Conservation (phyloP, 768 basidiomycete species). For the Naematelia encephala region DNA sequence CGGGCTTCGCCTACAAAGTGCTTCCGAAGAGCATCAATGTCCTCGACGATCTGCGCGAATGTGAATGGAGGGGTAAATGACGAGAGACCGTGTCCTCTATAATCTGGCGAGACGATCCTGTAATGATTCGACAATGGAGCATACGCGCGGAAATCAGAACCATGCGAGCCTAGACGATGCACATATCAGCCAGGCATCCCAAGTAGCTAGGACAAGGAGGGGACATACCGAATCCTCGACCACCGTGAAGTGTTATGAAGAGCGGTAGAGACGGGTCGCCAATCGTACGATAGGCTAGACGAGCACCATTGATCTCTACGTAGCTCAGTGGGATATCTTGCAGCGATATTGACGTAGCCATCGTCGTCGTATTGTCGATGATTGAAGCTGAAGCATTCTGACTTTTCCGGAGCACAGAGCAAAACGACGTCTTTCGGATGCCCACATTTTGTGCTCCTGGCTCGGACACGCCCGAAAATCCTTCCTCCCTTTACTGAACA, state of each 20-base stretch:
- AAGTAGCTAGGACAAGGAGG: not conserved
- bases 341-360: not conserved
- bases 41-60: constrained; percentile 19
- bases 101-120: constrained; percentile 18
- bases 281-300: constrained; percentile 12
- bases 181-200: no score
- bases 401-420: not conserved
- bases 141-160: constrained; percentile 19
- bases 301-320: constrained; percentile 22
- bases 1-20: constrained; percentile 11
- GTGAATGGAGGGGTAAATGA: constrained; percentile 18
- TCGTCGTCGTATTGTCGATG: no score
- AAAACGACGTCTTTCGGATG: no score
- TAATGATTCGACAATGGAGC: constrained; percentile 4
- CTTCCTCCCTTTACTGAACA: not conserved
- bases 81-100: constrained; percentile 22
- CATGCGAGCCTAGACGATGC: constrained; percentile 28
- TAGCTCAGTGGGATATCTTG: constrained; percentile 8
- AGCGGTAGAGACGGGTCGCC: constrained; percentile 13
- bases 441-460: not conserved
- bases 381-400: not conserved
- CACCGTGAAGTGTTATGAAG: constrained; percentile 28
- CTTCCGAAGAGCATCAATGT: constrained; percentile 13
- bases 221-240: constrained; percentile 22
- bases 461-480: not conserved